Evolutionary conservation across 306 rosid species (phyloP), one percentile per base, ranked within the genome.

Genomic region (Fragaria vesca): DNA sequence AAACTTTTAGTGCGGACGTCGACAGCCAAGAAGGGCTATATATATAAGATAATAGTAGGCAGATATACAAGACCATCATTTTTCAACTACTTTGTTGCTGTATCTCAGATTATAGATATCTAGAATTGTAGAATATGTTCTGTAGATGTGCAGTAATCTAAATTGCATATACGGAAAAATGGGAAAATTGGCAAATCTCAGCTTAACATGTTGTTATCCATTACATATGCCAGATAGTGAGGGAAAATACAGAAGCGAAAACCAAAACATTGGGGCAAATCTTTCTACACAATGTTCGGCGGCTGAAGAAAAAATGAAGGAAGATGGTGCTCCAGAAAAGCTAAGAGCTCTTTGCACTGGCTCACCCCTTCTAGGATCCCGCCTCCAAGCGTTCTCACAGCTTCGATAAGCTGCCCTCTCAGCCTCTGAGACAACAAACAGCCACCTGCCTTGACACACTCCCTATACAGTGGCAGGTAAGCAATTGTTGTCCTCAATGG

Each of bases 391-490:
- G 92, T 79, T 74, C 81, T 88, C 26, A 85, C 89, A 9, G 97
- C 97, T 86, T 90, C 97, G 30, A 93, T 91, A 76, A 93, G 86
- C 81, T 87, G 91, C 51, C 97, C 97, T 83, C 97, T 87, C 45
- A 89, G 84, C 81, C 90, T 87, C 80, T 93, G 97, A 1, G 94
- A 84, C 82, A 89, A 80, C 85, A 93, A 88, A 79, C 88, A 79
- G 70, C 97, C 97, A 17, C 92, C 89, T 28, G 85, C 87, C 79
- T 89, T 86, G 60, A 89, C 76, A 79, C 96, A 87, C 79, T 89
- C 94, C 81, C 96, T 85, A 81, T 93, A 93, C 84, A 93, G 87
- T 17, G 93, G 94, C 82, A 93, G 85, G 80, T 93, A 93, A 63
- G 96, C 96, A 62, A 93, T 89, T 17, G 96, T 91, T 72, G 90